These are phyloP conservation scores for Ganoderma boninense DNA, from an alignment of 1,284 basidiomycete genomes.

Conservation along the genomic window DNA sequence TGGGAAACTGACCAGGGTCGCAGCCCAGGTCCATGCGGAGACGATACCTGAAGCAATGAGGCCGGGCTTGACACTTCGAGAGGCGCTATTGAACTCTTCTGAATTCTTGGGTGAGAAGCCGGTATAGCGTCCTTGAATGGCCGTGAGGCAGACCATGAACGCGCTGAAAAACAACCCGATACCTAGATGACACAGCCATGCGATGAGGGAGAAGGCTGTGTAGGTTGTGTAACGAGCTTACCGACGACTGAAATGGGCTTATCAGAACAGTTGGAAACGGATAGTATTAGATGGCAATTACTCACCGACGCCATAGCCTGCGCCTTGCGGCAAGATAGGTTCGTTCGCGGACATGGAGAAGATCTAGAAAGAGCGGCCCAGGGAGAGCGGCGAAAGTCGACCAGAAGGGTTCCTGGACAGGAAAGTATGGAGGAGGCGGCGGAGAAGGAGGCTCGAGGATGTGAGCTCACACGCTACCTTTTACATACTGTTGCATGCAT, in stretches of 20 bases:
- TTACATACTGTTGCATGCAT: slow-evolving; percentile 13
- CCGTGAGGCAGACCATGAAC: slow-evolving; percentile 79
- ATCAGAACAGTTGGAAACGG: background rate
- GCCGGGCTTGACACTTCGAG: slow-evolving; percentile 85
- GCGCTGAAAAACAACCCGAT: slow-evolving; percentile 86
- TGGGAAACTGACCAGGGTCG: slow-evolving; percentile 61
- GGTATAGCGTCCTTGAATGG: slow-evolving; percentile 77
- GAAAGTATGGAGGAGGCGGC: slow-evolving; percentile 6
- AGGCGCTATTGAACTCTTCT: slow-evolving; percentile 88
- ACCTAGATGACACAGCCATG: slow-evolving; percentile 54
- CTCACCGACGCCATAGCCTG: slow-evolving; percentile 83
- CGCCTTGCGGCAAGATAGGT: slow-evolving; percentile 43
- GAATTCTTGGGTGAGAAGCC: slow-evolving; percentile 74
- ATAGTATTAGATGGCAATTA: slow-evolving; percentile 24
- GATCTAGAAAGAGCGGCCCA: background rate
- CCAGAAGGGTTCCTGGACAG: background rate
- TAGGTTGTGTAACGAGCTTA: slow-evolving; percentile 37
- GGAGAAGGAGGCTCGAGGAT: slow-evolving; percentile 8
- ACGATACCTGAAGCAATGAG: slow-evolving; percentile 92
- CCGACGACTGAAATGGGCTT: slow-evolving; percentile 51
- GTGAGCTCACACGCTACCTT: slow-evolving; percentile 3
- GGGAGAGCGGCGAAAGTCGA: slow-evolving; percentile 1
- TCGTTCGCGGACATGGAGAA: slow-evolving; percentile 36
- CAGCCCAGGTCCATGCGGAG: slow-evolving; percentile 87
- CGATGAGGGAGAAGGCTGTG: no score